These are phyloP conservation scores for Bathelium albidoporum DNA, from an alignment of 495 filamentous ascomycete genomes.

Conservation along the genomic window DNA sequence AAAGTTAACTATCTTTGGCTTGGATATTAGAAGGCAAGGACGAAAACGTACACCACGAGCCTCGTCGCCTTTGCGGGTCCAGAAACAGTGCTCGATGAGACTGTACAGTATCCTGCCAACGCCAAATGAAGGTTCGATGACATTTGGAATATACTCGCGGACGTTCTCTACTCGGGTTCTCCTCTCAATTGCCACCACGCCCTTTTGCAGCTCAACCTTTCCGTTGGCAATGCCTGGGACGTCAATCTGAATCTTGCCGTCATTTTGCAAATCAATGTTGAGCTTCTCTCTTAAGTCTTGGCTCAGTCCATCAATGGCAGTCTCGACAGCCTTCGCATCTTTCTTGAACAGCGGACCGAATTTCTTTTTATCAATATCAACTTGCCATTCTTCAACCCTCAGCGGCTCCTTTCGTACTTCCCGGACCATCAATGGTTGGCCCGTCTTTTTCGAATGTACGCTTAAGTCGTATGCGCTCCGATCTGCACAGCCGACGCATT, in stretches of 20 bases:
- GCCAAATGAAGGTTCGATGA: conserved; percentile 80
- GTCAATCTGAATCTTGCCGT: conserved; percentile 57
- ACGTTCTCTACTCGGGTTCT: conserved; percentile 56
- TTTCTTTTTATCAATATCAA: conserved; percentile 76
- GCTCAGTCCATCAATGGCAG: conserved; percentile 52
- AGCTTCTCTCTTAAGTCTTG: conserved; percentile 65
- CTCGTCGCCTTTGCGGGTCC: conserved; percentile 54
- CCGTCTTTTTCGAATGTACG: conserved; percentile 74
- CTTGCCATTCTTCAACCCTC: conserved; percentile 60
- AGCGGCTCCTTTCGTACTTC: conserved; percentile 57
- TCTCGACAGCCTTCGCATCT: conserved; percentile 63
- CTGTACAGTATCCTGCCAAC: conserved; percentile 72
- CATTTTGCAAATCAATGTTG: conserved; percentile 50
- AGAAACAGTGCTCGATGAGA: conserved; percentile 71
- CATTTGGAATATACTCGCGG: conserved; percentile 71
- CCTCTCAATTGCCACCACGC: conserved; percentile 61
- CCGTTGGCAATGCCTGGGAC: conserved; percentile 53
- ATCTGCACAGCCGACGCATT: conserved; percentile 79
- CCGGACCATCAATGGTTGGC: conserved; percentile 59
- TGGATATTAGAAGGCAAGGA: conserved; percentile 11
- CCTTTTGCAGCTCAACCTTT: conserved; percentile 60
- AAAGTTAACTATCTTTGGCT: background rate
- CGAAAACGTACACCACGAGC: conserved; percentile 49
- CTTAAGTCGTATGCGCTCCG: conserved; percentile 70
- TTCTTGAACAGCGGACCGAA: conserved; percentile 74